Evolutionary conservation across 2,329 filamentous ascomycete species (phyloP).

Genomic region (Botrytis tulipae): DNA sequence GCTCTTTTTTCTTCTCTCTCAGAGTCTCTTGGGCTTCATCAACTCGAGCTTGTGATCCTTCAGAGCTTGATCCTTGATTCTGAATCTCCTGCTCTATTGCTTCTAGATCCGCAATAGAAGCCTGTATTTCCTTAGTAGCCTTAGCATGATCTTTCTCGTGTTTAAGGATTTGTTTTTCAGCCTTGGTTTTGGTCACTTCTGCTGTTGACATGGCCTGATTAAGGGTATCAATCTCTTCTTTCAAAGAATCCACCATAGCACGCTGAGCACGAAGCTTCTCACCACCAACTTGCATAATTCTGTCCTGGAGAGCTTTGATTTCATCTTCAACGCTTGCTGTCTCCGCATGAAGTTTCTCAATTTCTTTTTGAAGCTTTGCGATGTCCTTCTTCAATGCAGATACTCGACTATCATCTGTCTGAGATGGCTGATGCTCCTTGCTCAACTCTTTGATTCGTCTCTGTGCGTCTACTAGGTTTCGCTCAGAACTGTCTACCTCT

Average conservation of each 20-base stretch:
- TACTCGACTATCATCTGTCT: conserved; percentile 74
- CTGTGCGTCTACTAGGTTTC: conserved; percentile 80
- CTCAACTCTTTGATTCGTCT: conserved; percentile 82
- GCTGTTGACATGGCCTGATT: conserved; percentile 81
- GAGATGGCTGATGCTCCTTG: conserved; percentile 76
- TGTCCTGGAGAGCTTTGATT: conserved; percentile 89
- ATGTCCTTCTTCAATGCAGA: conserved; percentile 75
- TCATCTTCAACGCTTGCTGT: conserved; percentile 89
- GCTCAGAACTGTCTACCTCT: conserved; percentile 82
- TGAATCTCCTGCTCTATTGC: conserved; percentile 75
- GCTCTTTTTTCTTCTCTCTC: conserved; percentile 74
- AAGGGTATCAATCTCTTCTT: conserved; percentile 78
- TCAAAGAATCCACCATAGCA: conserved; percentile 83
- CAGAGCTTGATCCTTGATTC: conserved; percentile 72
- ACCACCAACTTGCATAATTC: conserved; percentile 97
- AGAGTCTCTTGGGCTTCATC: conserved; percentile 81
- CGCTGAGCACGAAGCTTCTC: conserved; percentile 89
- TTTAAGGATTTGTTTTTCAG: conserved; percentile 87
- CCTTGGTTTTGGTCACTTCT: conserved; percentile 86
- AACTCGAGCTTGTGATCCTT: conserved; percentile 68
- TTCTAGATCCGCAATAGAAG: conserved; percentile 69
- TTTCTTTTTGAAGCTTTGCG: conserved; percentile 69
- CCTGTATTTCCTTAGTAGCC: conserved; percentile 74
- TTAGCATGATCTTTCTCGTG: conserved; percentile 80
- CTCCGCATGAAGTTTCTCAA: conserved; percentile 76